Base-by-base conservation (phyloP, 176 grass and related monocot genomes). In the Avena atlantica region DNA sequence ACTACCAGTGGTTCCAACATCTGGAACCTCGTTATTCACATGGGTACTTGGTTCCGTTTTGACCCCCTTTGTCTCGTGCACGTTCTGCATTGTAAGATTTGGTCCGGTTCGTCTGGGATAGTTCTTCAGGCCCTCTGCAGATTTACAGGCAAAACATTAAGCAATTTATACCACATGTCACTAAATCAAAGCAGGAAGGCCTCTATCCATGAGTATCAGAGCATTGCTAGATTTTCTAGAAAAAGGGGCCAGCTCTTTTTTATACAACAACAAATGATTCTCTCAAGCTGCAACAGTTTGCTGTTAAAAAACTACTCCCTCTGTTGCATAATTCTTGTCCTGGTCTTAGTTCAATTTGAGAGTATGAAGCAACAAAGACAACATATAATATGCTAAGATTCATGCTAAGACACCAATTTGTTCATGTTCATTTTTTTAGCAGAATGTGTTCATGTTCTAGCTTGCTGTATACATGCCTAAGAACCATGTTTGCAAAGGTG, bases 111-210 rank as follows among this genome's bases (percentile, higher is more conserved):
- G 84, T 47, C 80, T 87, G 12, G 91, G 36, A 87, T 95, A 98
- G 86, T 84, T 93, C 84, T 93, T 95, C 78, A 98, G 81, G 84
- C 89, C 86, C 84, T 95, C 95, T 95, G 91, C 60, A 91, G 60
- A 76, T 45, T n/a, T 71, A 56, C 70, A 80, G 8, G 47, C 1
- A 87, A 87, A 77, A 76, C 5, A 66, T 90, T 58, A 85, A 67
- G 82, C 20, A 66, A 91, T 57, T 83, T 13, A 44, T n/a, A 71
- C 40, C 44, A 37, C 13, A 91, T 37, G 76, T 29, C 63, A 9
- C 84, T 37, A 44, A 7, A 27, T 47, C 21, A 53, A 68, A 40
- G 12, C 45, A 83, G 8, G 11, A 25, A 78, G 76, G 42, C 9
- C 51, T 21, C 51, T 21, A 24, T 19, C 47, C 62, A 64, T 61